Evolutionary conservation across 2,329 filamentous ascomycete species (phyloP).

Genomic region (Arthrobotrys sinensis): DNA sequence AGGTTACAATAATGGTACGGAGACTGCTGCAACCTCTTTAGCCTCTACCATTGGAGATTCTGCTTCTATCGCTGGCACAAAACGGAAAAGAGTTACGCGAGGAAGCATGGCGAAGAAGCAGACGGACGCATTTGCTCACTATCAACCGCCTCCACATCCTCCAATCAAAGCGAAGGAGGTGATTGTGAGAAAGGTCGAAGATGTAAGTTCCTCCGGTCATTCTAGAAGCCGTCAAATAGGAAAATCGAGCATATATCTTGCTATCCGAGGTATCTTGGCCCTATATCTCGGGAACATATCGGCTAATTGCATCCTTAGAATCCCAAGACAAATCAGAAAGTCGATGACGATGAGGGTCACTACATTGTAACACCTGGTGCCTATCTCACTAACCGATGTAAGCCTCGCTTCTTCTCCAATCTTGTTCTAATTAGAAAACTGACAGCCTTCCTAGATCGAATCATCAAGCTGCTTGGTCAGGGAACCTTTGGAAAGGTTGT

Average conservation of each 20-base stretch:
- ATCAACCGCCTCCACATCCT: constrained; percentile 88
- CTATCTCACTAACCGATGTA: constrained; percentile 90
- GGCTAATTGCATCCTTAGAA: constrained; percentile 43
- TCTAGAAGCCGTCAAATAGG: constrained; percentile 1
- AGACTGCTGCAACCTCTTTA: constrained; percentile 87
- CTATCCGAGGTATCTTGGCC: neutral
- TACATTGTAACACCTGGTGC: constrained; percentile 93
- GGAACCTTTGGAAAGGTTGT: constrained; percentile 99
- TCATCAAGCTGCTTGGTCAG: constrained; percentile 90
- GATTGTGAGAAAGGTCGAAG: constrained; percentile 74
- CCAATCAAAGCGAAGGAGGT: constrained; percentile 91
- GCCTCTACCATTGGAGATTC: constrained; percentile 72
- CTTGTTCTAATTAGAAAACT: neutral
- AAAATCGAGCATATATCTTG: neutral
- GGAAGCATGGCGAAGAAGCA: constrained; percentile 70
- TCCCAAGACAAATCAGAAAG: constrained; percentile 71
- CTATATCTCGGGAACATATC: neutral
- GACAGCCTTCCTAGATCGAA: constrained; percentile 77
- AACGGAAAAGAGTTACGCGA: constrained; percentile 81
- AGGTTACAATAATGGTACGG: constrained; percentile 60
- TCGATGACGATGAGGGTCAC: constrained; percentile 96
- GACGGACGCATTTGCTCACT: constrained; percentile 81
- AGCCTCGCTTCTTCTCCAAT: constrained; percentile 67
- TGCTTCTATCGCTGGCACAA: constrained; percentile 75
- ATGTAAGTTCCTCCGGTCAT: constrained; percentile 71